Evolutionary conservation across 2,329 filamentous ascomycete species (phyloP), one percentile per base, ranked within the genome.

Genomic region (Aspergillus udagawae): DNA sequence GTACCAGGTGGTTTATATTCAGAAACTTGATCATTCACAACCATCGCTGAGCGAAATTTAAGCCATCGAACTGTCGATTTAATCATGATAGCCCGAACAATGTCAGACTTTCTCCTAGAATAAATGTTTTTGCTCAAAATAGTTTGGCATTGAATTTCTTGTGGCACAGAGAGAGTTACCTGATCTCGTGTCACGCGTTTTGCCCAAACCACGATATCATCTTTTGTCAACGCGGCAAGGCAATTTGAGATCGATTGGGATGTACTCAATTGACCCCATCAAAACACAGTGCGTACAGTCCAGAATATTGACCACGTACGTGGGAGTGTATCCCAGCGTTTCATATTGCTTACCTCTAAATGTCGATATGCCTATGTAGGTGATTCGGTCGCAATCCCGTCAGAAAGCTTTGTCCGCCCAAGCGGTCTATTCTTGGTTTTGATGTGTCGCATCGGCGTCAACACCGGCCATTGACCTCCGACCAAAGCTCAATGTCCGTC

Each of bases 131-230:
- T 38, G 32, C 14, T 38, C 14, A 38, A 17, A 5, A 17, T 38
- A 17, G 32, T 38, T 17, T 38, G 32, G 32, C 14, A 38, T 38
- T 38, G 2, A 38, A 17, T 38, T 7, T 38, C 32, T 1, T 38
- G 14, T 17, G 14, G 32, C 2, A 17, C 14, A 38, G 12, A n/a
- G 4, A 49, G 51, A 28, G 48, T 65, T 68, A 71, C 66, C 63
- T 70, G 66, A 70, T 65, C 64, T 67, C 66, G 67, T 66, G 68
- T 72, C 64, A 62, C 63, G 66, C 60, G 59, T 65, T 54, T 54
- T 61, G 68, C 66, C 69, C 57, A 69, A 68, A 66, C 67, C 58
- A 27, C 54, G 55, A 63, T 56, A 45, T 60, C 58, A 59, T 65
- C n/a, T 58, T 64, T 64, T 54, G 60, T 58, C 54, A 59, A 47